Percentiles rank a stretch among this genome's conserved stretches.
Conservation (phyloP, 768 basidiomycete species). For the Mycena alexandri region DNA sequence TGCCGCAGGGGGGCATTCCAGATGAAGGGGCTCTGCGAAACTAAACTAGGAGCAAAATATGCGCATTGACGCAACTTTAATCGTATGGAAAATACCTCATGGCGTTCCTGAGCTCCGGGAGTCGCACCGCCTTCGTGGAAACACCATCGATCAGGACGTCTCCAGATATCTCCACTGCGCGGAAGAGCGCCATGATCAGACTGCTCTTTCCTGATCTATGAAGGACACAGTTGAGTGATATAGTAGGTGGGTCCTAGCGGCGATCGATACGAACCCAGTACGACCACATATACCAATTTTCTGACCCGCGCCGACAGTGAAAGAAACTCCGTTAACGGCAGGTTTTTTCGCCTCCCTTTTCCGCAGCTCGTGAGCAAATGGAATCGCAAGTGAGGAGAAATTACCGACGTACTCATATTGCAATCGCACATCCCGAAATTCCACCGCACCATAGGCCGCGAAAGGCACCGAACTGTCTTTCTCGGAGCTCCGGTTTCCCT, state of each 20-base stretch:
- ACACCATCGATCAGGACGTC: constrained; percentile 21
- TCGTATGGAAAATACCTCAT: constrained; percentile 31
- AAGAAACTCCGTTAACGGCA: not conserved
- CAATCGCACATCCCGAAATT: constrained; percentile 27
- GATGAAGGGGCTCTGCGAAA: constrained; percentile 32
- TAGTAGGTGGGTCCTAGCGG: no score
- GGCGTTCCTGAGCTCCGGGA: constrained; percentile 18
- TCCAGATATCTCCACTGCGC: constrained; percentile 25
- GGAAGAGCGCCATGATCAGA: constrained; percentile 29
- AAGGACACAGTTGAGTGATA: no score
- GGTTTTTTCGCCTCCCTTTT: not conserved
- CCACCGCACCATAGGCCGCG: constrained; percentile 8
- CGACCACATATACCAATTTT: constrained; percentile 10
- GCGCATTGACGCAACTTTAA: not conserved
- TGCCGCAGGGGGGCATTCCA: constrained; percentile 22
- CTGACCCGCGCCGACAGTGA: not conserved
- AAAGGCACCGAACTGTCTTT: not conserved
- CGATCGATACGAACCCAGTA: not conserved
- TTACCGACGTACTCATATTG: constrained; percentile 29
- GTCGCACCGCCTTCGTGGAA: constrained; percentile 9
- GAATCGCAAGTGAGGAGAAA: no score
- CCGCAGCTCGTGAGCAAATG: not conserved
- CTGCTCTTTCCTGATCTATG: constrained; percentile 27
- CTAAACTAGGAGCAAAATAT: constrained; percentile 9
- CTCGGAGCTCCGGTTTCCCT: not conserved